phyloP scores from a whole-genome alignment of 352 stramenopile genomes.

The Globisporangium megalacanthum region DNA sequence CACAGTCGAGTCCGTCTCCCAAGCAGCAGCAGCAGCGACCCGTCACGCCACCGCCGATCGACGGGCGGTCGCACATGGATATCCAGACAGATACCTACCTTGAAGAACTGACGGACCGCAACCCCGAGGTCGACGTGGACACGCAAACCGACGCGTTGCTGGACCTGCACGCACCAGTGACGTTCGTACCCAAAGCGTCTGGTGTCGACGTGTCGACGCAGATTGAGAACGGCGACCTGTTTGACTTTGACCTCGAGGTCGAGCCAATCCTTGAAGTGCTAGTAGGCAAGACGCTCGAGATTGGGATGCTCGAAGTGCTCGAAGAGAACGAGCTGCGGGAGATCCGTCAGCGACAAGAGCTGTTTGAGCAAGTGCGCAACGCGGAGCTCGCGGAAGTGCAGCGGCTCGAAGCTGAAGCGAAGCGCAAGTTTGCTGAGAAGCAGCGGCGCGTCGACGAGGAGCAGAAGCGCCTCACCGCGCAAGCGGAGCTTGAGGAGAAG shows the following conservation, averaged over 20 bases:
- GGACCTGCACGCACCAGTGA: slow-evolving; percentile 75
- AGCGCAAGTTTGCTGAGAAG: slow-evolving; percentile 90
- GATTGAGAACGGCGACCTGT: slow-evolving; percentile 91
- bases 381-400: slow-evolving; percentile 93
- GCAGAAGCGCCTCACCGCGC: slow-evolving; percentile 52
- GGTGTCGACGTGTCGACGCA: slow-evolving; percentile 88
- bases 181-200: slow-evolving; percentile 86
- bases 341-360: slow-evolving; percentile 86
- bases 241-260: slow-evolving; percentile 95
- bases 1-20: neutral
- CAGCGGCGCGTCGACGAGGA: slow-evolving; percentile 83
- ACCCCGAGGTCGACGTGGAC: slow-evolving; percentile 81
- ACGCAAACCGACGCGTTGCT: slow-evolving; percentile 91
- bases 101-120: slow-evolving; percentile 90
- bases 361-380: slow-evolving; percentile 91
- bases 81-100: slow-evolving; percentile 95
- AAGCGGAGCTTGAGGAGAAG: slow-evolving; percentile 89
- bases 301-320: slow-evolving; percentile 93
- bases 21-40: slow-evolving; percentile 34
- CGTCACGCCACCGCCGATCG: slow-evolving; percentile 79
- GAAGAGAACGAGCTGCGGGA: slow-evolving; percentile 91
- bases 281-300: slow-evolving; percentile 93
- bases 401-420: slow-evolving; percentile 90
- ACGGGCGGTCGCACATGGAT: slow-evolving; percentile 88
- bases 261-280: slow-evolving; percentile 94